phyloP scores from a whole-genome alignment of 495 filamentous ascomycete species.

The Penicillium robsamsonii region DNA sequence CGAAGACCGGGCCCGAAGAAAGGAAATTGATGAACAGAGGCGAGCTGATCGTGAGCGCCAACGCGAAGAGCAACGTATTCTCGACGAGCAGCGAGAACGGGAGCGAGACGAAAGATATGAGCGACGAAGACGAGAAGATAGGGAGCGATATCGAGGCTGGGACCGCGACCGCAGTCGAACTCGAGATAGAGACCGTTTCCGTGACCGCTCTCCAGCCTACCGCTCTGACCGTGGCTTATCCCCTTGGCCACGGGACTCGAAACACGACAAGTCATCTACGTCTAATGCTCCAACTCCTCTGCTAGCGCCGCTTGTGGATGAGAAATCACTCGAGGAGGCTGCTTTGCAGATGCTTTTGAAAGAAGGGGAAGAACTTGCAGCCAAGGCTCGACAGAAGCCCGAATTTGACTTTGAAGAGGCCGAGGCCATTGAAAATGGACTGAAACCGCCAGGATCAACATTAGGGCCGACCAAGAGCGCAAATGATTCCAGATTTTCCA shows the following conservation, averaged over 20 bases:
- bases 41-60: constrained; percentile 56
- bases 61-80: constrained; percentile 48
- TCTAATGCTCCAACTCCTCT: constrained; percentile 44
- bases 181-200: constrained; percentile 37
- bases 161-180: constrained; percentile 41
- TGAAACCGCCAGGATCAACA: constrained; percentile 34
- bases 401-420: constrained; percentile 57
- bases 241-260: constrained; percentile 38
- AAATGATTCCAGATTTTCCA: constrained; percentile 32
- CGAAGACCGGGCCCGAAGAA: constrained; percentile 51
- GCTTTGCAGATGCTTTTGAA: constrained; percentile 55
- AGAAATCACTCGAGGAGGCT: constrained; percentile 56
- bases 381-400: constrained; percentile 56
- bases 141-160: constrained; percentile 44
- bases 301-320: constrained; percentile 45
- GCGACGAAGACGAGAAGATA: constrained; percentile 45
- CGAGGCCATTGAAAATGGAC: constrained; percentile 47
- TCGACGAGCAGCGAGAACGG: constrained; percentile 53
- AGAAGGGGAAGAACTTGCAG: constrained; percentile 60
- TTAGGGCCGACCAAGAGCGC: constrained; percentile 21
- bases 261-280: constrained; percentile 39
- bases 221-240: constrained; percentile 40
- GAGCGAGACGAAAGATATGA: constrained; percentile 55
- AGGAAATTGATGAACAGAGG: constrained; percentile 52
- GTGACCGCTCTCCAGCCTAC: constrained; percentile 37